Percentiles rank a stretch among this genome's conserved stretches.
phyloP scores from a whole-genome alignment of 805 yeast species.

The Starmera quercuum region DNA sequence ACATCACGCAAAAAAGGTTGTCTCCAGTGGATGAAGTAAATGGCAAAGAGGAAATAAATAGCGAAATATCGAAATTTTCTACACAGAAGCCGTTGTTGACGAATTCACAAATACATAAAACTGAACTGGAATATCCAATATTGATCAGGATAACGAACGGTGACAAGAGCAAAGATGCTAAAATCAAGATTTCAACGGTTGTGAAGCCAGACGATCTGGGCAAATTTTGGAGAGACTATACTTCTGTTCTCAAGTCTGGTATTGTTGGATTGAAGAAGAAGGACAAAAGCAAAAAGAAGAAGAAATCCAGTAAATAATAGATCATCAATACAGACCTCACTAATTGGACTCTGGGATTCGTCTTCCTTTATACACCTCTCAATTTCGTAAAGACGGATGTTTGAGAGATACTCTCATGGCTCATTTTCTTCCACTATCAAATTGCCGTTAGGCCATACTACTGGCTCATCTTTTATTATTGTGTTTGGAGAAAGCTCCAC shows the following conservation, averaged over 20 bases:
- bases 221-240: constrained; percentile 70
- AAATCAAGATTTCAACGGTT: constrained; percentile 63
- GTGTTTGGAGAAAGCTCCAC: constrained; percentile 28
- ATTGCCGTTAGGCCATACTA: constrained; percentile 60
- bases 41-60: constrained; percentile 13
- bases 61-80: constrained; percentile 17
- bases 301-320: constrained; percentile 32
- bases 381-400: background rate
- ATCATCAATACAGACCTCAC: background rate
- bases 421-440: constrained; percentile 38
- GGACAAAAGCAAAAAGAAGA: constrained; percentile 68
- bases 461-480: constrained; percentile 32
- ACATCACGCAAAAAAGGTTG: constrained; percentile 52
- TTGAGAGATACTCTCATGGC: background rate
- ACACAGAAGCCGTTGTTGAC: constrained; percentile 13
- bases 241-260: constrained; percentile 61
- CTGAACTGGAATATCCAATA: constrained; percentile 41
- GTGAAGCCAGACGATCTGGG: constrained; percentile 57
- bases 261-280: constrained; percentile 74
- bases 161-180: constrained; percentile 34
- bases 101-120: constrained; percentile 20
- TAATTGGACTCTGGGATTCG: background rate
- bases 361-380: background rate
- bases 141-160: constrained; percentile 66
- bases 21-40: constrained; percentile 21